These are phyloP conservation scores for Amborella trichopoda DNA, from an alignment of 164 flowering plant genomes.

Conservation along the genomic window DNA sequence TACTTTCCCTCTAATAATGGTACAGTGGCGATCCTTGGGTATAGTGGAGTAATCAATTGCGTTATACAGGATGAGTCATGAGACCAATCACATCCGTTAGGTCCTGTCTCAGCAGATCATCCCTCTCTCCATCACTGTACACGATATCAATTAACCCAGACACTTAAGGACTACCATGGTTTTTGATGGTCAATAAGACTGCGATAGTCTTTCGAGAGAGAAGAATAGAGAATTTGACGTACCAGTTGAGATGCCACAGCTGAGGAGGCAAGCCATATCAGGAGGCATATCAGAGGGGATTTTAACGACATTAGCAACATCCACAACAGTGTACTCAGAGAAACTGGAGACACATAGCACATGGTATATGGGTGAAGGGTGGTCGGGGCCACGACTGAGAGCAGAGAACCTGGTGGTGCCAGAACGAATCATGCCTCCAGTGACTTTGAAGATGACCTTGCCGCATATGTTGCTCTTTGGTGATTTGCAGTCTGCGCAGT, in stretches of 20 bases:
- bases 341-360: conserved; percentile 35
- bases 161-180: no score
- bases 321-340: conserved; percentile 52
- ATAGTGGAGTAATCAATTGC: no score
- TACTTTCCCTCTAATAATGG: no score
- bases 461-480: conserved; percentile 41
- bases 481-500: conserved; percentile 48
- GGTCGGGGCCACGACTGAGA: conserved; percentile 21
- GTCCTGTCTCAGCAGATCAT: no score
- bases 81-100: no score
- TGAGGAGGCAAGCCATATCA: conserved; percentile 52
- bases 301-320: conserved; percentile 29
- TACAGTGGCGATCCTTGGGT: no score
- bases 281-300: conserved; percentile 20
- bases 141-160: no score
- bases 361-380: conserved; percentile 23
- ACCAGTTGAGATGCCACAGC: conserved; percentile 66
- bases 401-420: conserved; percentile 37
- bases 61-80: no score
- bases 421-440: conserved; percentile 32
- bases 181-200: no score
- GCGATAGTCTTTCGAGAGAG: no score
- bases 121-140: no score
- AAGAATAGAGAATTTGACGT: no score
- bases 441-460: conserved; percentile 1